phyloP scores from a whole-genome alignment of 768 basidiomycete genomes.

The Termitomyces sp. region DNA sequence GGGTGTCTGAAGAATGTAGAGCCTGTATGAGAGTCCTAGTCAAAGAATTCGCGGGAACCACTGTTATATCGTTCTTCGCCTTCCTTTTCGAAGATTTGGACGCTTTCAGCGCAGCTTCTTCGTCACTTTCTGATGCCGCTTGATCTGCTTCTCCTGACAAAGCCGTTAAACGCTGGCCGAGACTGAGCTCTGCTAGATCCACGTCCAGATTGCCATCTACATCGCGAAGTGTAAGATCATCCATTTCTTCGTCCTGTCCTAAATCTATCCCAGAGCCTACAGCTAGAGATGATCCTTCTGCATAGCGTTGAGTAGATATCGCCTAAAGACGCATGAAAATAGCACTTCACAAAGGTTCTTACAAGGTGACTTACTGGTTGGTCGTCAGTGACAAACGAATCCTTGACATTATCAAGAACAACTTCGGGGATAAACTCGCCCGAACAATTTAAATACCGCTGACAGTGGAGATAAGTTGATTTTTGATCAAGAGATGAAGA shows the following conservation, averaged over 20 bases:
- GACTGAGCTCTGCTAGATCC: constrained; percentile 84
- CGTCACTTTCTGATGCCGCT: constrained; percentile 46
- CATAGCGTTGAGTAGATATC: constrained; percentile 59
- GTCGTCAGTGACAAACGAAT: constrained; percentile 1
- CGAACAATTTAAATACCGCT: constrained; percentile 53
- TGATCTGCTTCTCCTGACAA: constrained; percentile 48
- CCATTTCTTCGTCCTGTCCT: constrained; percentile 52
- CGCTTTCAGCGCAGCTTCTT: constrained; percentile 24
- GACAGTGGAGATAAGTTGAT: constrained; percentile 7
- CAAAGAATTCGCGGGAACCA: constrained; percentile 77
- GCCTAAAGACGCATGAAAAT: constrained; percentile 23
- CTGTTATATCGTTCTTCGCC: constrained; percentile 26
- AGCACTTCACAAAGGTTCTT: neutral
- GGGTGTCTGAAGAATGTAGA: constrained; percentile 88
- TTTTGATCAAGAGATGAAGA: neutral
- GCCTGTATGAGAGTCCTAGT: constrained; percentile 95
- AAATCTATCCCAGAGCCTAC: constrained; percentile 64
- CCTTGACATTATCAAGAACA: constrained; percentile 34
- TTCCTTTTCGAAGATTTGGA: constrained; percentile 29
- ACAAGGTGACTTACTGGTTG: neutral
- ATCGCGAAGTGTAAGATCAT: constrained; percentile 44
- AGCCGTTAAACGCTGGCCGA: constrained; percentile 86
- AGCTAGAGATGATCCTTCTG: constrained; percentile 54
- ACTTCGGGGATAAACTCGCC: constrained; percentile 51
- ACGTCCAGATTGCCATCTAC: constrained; percentile 73